Percentiles rank a stretch among this genome's conserved stretches.
Evolutionary conservation across 2,329 filamentous ascomycete genomes (phyloP).

Genomic region (Didymella arachidicola): DNA sequence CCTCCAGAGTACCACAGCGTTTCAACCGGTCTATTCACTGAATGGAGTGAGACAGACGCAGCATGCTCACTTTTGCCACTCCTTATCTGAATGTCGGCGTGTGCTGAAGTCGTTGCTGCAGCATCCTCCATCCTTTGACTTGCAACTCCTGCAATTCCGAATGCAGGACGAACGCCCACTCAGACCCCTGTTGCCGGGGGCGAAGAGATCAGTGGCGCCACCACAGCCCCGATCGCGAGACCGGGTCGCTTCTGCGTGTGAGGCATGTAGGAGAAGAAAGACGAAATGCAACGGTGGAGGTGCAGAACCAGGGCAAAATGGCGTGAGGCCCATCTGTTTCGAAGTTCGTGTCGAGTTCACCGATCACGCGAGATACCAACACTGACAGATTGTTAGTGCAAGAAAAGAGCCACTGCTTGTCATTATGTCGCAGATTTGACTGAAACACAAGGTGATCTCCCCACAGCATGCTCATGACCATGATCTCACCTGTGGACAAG

Average conservation of each 20-base stretch:
- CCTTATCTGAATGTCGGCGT: background rate
- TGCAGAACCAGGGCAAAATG: constrained; percentile 1
- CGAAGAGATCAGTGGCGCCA: constrained; percentile 5
- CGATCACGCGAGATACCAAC: background rate
- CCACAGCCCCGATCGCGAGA: constrained; percentile 5
- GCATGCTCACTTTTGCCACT: constrained; percentile 1
- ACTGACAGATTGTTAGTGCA: constrained; percentile 11
- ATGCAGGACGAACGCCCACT: constrained; percentile 14
- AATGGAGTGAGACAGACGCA: background rate
- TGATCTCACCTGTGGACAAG: constrained; percentile 9
- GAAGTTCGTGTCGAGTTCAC: constrained; percentile 11
- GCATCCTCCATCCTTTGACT: background rate
- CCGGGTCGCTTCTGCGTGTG: constrained; percentile 11
- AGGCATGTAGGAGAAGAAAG: constrained; percentile 13
- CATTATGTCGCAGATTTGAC: constrained; percentile 9
- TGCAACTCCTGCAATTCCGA: background rate
- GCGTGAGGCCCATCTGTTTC: constrained; percentile 8
- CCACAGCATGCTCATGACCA: background rate
- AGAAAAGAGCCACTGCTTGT: constrained; percentile 11
- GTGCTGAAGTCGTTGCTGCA: constrained; percentile 8
- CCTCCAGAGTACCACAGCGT: background rate
- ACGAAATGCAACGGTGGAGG: constrained; percentile 12
- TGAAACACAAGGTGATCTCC: constrained; percentile 16
- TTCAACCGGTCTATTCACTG: background rate
- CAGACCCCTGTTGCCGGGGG: constrained; percentile 6